phyloP scores from a whole-genome alignment of 352 stramenopile genomes.

The Phytophthora sansomeana region DNA sequence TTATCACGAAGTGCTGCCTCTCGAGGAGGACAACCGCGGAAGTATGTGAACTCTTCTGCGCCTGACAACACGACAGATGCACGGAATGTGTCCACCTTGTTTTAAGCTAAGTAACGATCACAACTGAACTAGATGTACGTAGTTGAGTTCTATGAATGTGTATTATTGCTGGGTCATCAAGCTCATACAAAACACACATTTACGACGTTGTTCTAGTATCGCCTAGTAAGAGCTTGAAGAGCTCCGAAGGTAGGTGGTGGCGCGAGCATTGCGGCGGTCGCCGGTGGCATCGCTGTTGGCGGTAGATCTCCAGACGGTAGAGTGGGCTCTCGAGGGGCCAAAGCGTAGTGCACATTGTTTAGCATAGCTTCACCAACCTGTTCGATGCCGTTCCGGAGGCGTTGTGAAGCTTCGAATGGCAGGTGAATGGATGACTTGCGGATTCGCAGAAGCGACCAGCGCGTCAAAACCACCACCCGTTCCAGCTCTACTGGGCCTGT shows the following conservation, averaged over 20 bases:
- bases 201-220: conserved; percentile 28
- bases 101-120: background rate
- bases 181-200: conserved; percentile 6
- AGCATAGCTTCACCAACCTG: conserved; percentile 46
- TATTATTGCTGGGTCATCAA: conserved; percentile 18
- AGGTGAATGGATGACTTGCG: conserved; percentile 32
- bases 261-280: conserved; percentile 12
- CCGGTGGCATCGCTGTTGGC: background rate
- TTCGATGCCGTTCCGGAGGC: conserved; percentile 41
- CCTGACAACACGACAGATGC: background rate
- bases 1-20: background rate
- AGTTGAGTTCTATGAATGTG: conserved; percentile 14
- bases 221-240: conserved; percentile 3
- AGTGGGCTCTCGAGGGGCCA: conserved; percentile 16
- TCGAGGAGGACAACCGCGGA: background rate
- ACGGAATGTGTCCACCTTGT: conserved; percentile 4
- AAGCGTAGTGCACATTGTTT: conserved; percentile 39
- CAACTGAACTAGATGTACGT: too few relatives aligned
- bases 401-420: conserved; percentile 29
- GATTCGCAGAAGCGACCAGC: conserved; percentile 44
- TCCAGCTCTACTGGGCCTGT: conserved; percentile 31
- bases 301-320: conserved; percentile 19
- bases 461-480: conserved; percentile 35
- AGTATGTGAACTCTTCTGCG: background rate
- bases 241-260: conserved; percentile 10